phyloP scores from a whole-genome alignment of 352 stramenopile species.

The Globisporangium recalcitrans region DNA sequence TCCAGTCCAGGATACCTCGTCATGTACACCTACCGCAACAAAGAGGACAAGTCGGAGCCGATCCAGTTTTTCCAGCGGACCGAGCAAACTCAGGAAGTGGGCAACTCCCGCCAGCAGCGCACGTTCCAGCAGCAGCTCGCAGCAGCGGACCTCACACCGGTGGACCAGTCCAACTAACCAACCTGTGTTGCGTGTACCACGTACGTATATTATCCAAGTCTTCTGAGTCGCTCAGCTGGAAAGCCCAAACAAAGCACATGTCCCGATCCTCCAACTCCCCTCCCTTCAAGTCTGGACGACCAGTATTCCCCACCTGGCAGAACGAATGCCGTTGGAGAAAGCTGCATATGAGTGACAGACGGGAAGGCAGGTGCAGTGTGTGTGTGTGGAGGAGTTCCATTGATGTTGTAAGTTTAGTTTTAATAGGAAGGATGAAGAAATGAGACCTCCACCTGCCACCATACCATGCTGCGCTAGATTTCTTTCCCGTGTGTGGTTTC shows the following conservation, averaged over 20 bases:
- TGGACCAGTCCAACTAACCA: background rate
- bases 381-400: no score
- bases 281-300: no score
- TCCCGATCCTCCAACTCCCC: background rate
- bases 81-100: conserved; percentile 4
- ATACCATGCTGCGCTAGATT: no score
- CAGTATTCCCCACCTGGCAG: conserved; percentile 1
- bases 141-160: conserved; percentile 2
- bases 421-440: conserved; percentile 7
- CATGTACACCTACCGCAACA: conserved; percentile 49
- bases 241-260: background rate
- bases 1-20: conserved; percentile 41
- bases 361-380: background rate
- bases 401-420: conserved; percentile 12
- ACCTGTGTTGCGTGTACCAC: background rate
- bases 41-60: conserved; percentile 50
- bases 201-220: conserved; percentile 3
- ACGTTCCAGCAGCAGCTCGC: conserved; percentile 5
- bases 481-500: background rate
- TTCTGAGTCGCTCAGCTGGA: no score
- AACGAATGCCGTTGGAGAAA: conserved; percentile 1
- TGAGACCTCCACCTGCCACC: background rate
- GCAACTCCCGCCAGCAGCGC: conserved; percentile 3
- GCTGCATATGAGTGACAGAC: conserved; percentile 1
- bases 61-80: conserved; percentile 64